Base-by-base conservation (phyloP, 2,329 filamentous ascomycete species). In the Colletotrichum cereale region DNA sequence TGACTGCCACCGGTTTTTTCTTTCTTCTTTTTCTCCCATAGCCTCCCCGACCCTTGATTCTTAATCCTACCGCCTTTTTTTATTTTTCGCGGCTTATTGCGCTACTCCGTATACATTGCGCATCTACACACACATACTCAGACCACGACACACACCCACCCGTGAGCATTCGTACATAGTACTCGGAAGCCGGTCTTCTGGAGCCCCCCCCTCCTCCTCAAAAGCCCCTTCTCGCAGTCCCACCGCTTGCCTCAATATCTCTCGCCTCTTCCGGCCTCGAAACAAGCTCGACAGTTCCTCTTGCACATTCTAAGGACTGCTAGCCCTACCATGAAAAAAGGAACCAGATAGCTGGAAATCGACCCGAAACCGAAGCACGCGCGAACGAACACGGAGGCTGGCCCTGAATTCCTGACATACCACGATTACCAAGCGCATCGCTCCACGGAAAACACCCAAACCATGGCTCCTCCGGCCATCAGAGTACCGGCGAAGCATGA, bases 401-500 rank as follows among this genome's bases (percentile, higher is more conserved):
- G 64, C 63, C 62, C 62, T 66, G 40, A 58, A 65, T 36, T 48
- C 12, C 48, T 36, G 5, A 55, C 36, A 34, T 50, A 48, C n/a
- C 31, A 29, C 4, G 53, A 34, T 48, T 34, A 31, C 26, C 24
- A 62, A 55, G 48, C 68, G 55, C 58, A 61, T 55, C 44, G 11
- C 38, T 50, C 34, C 12, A 36, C 7, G 11, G 29, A 50, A 24
- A 55, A 44, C 40, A 61, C 21, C 44, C 24, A 57, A 48, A 73
- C 65, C 67, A 90, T 90, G 88, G 86, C 87, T 65, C 86, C 87
- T 38, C 73, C 84, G 68, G 81, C 86, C 71, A 86, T 86, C 73
- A 80, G 83, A 69, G 81, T 89, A 69, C 85, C 86, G 36, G 75
- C 80, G 56, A 80, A 80, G 80, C 84, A 83, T 55, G 72, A 76